Percentiles rank a stretch among this genome's conserved stretches.
Conservation (phyloP, 2,329 filamentous ascomycete genomes). For the Beauveria sp. region DNA sequence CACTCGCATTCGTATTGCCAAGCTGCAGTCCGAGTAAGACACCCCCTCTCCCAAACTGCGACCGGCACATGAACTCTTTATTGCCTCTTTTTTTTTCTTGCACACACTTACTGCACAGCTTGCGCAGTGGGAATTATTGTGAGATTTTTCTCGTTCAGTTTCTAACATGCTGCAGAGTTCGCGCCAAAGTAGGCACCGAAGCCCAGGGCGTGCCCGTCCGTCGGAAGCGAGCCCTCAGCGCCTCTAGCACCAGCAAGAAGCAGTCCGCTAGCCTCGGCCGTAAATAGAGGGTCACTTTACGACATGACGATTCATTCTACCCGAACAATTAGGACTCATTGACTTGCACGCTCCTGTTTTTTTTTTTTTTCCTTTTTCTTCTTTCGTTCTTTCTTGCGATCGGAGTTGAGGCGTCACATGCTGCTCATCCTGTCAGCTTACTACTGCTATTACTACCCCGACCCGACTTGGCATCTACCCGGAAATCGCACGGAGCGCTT, state of each 20-base stretch:
- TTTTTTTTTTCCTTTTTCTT: background rate
- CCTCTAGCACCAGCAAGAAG: conserved; percentile 7
- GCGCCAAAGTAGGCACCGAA: background rate
- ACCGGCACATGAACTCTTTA: background rate
- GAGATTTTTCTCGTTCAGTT: background rate
- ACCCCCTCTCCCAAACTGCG: background rate
- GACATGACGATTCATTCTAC: background rate
- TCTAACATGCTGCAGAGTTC: conserved; percentile 4
- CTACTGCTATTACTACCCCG: background rate
- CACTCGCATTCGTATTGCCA: conserved; percentile 39
- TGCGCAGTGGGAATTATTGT: background rate
- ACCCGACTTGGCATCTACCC: background rate
- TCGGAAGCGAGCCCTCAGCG: conserved; percentile 8
- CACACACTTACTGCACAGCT: background rate
- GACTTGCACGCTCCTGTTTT: no score
- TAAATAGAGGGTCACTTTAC: background rate
- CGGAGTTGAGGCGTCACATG: background rate
- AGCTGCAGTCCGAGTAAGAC: conserved; percentile 40
- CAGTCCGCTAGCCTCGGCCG: background rate
- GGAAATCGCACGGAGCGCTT: background rate
- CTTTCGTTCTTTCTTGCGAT: background rate
- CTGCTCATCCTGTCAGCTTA: background rate
- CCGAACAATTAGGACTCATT: no score
- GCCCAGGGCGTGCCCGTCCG: conserved; percentile 7
- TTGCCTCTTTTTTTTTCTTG: background rate